A percentile compares a stretch with the other conserved stretches of the same genome.
These are phyloP conservation scores for Apiospora sp. DNA, from an alignment of 2,329 filamentous ascomycete genomes.

Conservation along the genomic window DNA sequence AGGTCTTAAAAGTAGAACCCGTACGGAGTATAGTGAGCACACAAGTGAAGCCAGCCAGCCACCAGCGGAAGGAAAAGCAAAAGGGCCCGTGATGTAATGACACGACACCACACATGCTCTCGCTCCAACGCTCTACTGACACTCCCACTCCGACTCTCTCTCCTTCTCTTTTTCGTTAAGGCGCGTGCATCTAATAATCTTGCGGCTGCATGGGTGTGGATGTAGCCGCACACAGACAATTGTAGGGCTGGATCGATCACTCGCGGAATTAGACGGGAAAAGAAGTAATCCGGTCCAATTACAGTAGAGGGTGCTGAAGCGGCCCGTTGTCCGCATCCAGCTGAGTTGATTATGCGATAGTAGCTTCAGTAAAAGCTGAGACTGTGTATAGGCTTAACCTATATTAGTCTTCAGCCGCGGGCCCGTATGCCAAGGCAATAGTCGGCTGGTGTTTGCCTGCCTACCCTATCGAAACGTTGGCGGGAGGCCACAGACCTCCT, in stretches of 20 bases:
- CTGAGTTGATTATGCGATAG: not conserved
- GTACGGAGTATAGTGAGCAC: constrained; percentile 1
- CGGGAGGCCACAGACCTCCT: not conserved
- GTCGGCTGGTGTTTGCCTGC: not conserved
- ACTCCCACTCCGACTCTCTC: not conserved
- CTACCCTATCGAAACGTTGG: not conserved
- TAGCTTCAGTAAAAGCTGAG: not conserved
- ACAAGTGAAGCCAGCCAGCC: not conserved
- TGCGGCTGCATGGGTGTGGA: not conserved
- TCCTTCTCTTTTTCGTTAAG: not conserved
- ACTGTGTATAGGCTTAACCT: constrained; percentile 5
- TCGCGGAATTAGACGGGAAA: constrained; percentile 16
- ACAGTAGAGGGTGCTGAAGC: not conserved
- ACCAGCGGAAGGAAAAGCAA: not conserved
- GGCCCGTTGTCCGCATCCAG: constrained; percentile 19
- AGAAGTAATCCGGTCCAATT: not conserved
- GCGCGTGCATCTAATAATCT: not conserved
- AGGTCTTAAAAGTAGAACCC: not conserved
- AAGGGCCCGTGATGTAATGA: constrained; percentile 7
- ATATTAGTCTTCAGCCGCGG: constrained; percentile 10
- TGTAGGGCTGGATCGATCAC: constrained; percentile 16
- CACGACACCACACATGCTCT: not conserved
- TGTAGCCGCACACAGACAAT: not conserved
- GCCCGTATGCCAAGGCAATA: constrained; percentile 3
- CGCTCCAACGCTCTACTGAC: not conserved